Evolutionary conservation across 108 stramenopile genomes (phyloP), one percentile per base, ranked within the genome.

Genomic region (Cyclotella choctawhatcheeana): DNA sequence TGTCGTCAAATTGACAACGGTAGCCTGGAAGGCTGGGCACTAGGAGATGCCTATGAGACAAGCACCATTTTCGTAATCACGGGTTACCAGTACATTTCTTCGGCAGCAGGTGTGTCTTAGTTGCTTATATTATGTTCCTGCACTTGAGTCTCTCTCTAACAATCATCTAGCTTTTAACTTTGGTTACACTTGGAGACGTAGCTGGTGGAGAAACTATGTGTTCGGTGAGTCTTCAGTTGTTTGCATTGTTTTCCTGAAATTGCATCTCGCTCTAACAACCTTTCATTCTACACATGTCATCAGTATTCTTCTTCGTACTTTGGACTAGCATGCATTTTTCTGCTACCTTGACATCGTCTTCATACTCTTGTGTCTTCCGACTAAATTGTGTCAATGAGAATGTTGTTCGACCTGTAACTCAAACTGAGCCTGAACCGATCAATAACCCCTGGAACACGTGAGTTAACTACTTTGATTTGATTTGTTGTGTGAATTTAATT

Each of bases 151-250:
- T n/a, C n/a, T n/a, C n/a, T n/a, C n/a, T n/a, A n/a, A n/a, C n/a
- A n/a, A n/a, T n/a, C n/a, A n/a, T n/a, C n/a, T n/a, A n/a, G 85
- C 86, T 2, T 76, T 76, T 43, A 85, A 84, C 44, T 85, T 87
- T 67, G 89, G 86, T 24, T 64, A 64, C 44, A 64, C 44, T 0
- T 47, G 21, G 10, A 30, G 70, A 0, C n/a, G 18, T 18, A 55
- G 44, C 33, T 86, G 73, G 73, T 85, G 58, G 40, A 60, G 53
- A 31, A 89, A 89, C 52, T 84, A 85, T 54, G 59, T 85, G 14
- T 84, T 89, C 62, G 83, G 37, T 40, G 12, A 12, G 37, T 40
- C 6, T 12, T 40, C 12, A 10, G 37, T 6, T 10, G 6, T 6
- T 40, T 40, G 37, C 6, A 40, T 40, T 6, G n/a, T n/a, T n/a